These are phyloP conservation scores for Colletotrichum liaoningense DNA, from an alignment of 2,329 filamentous ascomycete species.

Conservation along the genomic window DNA sequence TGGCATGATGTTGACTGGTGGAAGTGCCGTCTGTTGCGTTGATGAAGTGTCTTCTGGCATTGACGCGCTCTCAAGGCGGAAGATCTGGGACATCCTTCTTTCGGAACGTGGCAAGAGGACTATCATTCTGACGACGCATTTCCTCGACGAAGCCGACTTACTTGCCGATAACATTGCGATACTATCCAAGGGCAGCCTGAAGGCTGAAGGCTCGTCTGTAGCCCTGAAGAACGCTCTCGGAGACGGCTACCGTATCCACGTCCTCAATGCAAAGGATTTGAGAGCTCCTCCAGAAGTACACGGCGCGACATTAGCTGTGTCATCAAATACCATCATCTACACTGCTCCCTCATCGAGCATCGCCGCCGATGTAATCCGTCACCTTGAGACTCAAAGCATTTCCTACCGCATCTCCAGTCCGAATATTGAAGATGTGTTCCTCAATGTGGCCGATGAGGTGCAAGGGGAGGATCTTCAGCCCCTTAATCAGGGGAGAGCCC, in stretches of 20 bases:
- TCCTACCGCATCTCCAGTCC: conserved; percentile 90
- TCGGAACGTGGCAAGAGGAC: conserved; percentile 74
- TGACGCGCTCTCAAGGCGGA: conserved; percentile 73
- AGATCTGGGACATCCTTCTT: conserved; percentile 69
- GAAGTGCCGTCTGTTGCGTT: conserved; percentile 77
- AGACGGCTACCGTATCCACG: conserved; percentile 48
- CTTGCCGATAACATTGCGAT: conserved; percentile 79
- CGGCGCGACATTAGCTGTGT: conserved; percentile 65
- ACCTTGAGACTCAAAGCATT: conserved; percentile 74
- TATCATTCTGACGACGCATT: conserved; percentile 79
- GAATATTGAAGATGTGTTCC: conserved; percentile 92
- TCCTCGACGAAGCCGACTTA: conserved; percentile 80
- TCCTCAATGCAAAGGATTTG: conserved; percentile 55
- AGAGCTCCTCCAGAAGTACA: conserved; percentile 61
- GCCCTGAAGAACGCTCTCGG: conserved; percentile 76
- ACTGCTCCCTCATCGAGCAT: conserved; percentile 75
- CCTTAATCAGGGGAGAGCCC: not conserved
- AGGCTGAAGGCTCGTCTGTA: conserved; percentile 75
- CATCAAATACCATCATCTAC: conserved; percentile 81
- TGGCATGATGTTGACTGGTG: conserved; percentile 83
- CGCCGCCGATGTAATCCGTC: conserved; percentile 77
- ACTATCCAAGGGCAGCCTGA: conserved; percentile 73
- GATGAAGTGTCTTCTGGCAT: conserved; percentile 82
- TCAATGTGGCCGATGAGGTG: conserved; percentile 86
- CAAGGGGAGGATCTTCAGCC: conserved; percentile 50